Conservation (phyloP, 2,329 filamentous ascomycete genomes). For the Fusarium circinatum region DNA sequence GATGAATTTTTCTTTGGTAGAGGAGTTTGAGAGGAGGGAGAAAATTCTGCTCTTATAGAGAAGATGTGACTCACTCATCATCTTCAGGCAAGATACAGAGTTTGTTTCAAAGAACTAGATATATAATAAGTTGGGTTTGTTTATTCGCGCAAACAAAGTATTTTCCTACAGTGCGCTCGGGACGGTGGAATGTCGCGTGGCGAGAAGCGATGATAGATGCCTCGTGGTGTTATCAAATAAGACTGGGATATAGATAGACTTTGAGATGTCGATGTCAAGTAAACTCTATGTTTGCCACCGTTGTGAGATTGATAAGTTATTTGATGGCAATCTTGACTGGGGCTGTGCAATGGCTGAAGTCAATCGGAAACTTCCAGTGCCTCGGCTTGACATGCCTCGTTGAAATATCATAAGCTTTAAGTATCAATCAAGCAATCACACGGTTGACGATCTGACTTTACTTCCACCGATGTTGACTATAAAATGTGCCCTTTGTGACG, state of each 20-base stretch:
- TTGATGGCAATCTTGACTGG: too few relatives aligned
- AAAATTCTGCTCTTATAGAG: background rate
- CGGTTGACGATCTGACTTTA: fast-evolving
- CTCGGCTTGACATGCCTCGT: fast-evolving
- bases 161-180: fast-evolving
- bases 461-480: fast-evolving
- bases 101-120: background rate
- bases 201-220: background rate
- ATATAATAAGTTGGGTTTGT: background rate
- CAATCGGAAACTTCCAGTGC: fast-evolving
- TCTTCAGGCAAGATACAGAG: fast-evolving
- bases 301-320: background rate
- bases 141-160: background rate
- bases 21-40: background rate
- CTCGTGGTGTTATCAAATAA: fast-evolving
- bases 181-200: background rate
- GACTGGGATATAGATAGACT: background rate
- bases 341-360: too few relatives aligned
- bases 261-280: background rate
- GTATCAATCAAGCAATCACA: background rate
- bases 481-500: fast-evolving
- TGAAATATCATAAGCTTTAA: background rate
- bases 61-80: too few relatives aligned
- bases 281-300: too few relatives aligned
- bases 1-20: background rate